phyloP scores from a whole-genome alignment of 441 rosid species.

The Mallotus japonicus region DNA sequence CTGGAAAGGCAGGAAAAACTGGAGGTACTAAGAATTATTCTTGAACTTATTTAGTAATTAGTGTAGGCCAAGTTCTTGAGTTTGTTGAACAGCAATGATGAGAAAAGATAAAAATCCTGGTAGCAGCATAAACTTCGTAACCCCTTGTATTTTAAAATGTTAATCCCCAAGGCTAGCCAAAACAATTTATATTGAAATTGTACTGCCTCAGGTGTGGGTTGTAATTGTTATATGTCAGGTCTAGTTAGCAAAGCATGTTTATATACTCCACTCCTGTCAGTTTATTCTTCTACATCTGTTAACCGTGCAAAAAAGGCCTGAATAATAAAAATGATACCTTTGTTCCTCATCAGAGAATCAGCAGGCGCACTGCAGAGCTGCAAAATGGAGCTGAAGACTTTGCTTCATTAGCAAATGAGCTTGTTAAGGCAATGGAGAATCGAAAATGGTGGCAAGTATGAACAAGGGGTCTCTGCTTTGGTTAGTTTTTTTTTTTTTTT shows the following conservation, averaged over 20 bases:
- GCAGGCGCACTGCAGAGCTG: slow-evolving; percentile 56
- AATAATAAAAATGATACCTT: slow-evolving; percentile 8
- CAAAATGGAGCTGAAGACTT: slow-evolving; percentile 63
- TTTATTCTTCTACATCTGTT: neutral
- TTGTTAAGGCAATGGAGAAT: slow-evolving; percentile 62
- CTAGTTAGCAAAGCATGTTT: neutral
- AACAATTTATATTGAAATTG: neutral
- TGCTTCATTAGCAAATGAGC: slow-evolving; percentile 65
- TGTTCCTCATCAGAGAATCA: slow-evolving; percentile 45
- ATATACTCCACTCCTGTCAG: neutral
- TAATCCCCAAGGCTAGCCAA: neutral
- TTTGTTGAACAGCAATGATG: neutral
- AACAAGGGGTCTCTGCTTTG: slow-evolving; percentile 2
- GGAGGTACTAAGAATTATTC: slow-evolving; percentile 39
- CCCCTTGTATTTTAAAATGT: neutral
- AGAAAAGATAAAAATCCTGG: neutral
- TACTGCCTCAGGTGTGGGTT: neutral
- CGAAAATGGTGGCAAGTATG: slow-evolving; percentile 59
- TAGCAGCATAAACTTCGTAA: no score
- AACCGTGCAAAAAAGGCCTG: neutral
- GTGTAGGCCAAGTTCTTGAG: neutral
- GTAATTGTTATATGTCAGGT: neutral
- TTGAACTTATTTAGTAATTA: slow-evolving; percentile 2
- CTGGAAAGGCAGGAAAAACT: slow-evolving; percentile 58
- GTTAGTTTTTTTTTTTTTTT: no score